Evolutionary conservation across 768 basidiomycete species (phyloP), one percentile per base, ranked within the genome.

Genomic region (Mycena alexandri): DNA sequence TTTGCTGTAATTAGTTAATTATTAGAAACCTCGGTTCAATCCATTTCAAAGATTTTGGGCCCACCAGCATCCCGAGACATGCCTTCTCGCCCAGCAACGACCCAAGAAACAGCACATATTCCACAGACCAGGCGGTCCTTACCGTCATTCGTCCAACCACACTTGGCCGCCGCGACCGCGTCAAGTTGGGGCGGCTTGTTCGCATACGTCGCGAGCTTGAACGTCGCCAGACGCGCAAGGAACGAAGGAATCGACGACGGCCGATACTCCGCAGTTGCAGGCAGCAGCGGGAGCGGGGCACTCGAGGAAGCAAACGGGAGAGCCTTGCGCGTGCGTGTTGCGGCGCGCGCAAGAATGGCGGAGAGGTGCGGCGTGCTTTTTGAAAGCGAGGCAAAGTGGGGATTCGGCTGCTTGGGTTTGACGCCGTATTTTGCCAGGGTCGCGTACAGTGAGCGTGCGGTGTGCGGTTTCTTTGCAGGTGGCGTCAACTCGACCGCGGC

Each of bases 141-240:
- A 47, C 92, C 92, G 57, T 93, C 89, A 68, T 95, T 95, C 24
- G 86, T 81, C 93, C 93, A 95, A 2, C 93, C 93, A 74, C 91
- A 93, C 76, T 87, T 92, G 0, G 93, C 84, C 3, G 93, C 93
- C 19, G 93, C 89, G 16, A 94, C 92, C 1, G 93, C 90, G 63
- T 95, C 88, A 33, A 94, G 89, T 12, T 83, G 81, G 0, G 86
- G 61, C 0, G 93, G 92, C 75, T 95, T 95, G 69, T 91, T 92
- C 19, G 90, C 84, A 72, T 94, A 95, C 0, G 93, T 94, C 13
- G 90, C 79, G 33, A 95, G 85, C 75, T 90, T 94, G 78, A 86
- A 95, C 1, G 93, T 93, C 1, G 87, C 81, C 2, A 95, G 86
- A 47, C 93, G 91, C 17, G 86, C 81, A 25, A 95, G 79, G 73